Conservation (phyloP, 495 filamentous ascomycete species). For the Aspergillus sparsus region DNA sequence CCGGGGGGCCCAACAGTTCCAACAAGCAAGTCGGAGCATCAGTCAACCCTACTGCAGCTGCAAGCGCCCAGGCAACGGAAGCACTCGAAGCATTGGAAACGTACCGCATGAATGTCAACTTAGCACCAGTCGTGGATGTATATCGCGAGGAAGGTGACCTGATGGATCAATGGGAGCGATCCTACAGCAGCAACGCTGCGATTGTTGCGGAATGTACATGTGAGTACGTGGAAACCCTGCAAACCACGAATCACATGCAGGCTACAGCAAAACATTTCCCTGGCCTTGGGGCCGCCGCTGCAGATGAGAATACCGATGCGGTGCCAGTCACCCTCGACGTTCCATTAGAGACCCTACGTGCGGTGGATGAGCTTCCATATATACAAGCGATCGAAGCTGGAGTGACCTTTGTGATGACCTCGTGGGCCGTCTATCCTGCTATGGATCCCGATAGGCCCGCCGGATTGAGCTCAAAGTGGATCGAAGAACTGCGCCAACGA, state of each 20-base stretch:
- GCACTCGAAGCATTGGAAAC: conserved; percentile 27
- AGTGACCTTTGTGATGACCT: conserved; percentile 39
- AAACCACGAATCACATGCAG: not conserved
- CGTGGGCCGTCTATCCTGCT: conserved; percentile 39
- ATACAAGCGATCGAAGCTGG: conserved; percentile 30
- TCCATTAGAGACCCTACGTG: conserved; percentile 25
- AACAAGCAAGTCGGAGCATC: conserved; percentile 34
- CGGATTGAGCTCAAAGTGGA: conserved; percentile 34
- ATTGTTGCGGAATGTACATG: conserved; percentile 29
- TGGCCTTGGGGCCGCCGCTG: conserved; percentile 29
- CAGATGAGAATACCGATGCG: conserved; percentile 32
- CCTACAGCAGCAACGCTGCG: conserved; percentile 30
- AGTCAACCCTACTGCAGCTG: not conserved
- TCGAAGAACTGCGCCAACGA: conserved; percentile 31
- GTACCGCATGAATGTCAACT: conserved; percentile 33
- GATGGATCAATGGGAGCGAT: conserved; percentile 31
- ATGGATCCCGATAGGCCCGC: conserved; percentile 30
- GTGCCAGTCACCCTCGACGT: conserved; percentile 34
- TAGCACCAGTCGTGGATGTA: conserved; percentile 37
- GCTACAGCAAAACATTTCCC: conserved; percentile 1
- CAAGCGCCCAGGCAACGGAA: not conserved
- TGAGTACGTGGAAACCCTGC: conserved; percentile 33
- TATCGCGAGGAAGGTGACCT: conserved; percentile 36
- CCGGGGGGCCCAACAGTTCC: conserved; percentile 34
- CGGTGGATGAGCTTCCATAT: conserved; percentile 33